Base-by-base conservation (phyloP, 805 yeast genomes). In the Candida corydali region DNA sequence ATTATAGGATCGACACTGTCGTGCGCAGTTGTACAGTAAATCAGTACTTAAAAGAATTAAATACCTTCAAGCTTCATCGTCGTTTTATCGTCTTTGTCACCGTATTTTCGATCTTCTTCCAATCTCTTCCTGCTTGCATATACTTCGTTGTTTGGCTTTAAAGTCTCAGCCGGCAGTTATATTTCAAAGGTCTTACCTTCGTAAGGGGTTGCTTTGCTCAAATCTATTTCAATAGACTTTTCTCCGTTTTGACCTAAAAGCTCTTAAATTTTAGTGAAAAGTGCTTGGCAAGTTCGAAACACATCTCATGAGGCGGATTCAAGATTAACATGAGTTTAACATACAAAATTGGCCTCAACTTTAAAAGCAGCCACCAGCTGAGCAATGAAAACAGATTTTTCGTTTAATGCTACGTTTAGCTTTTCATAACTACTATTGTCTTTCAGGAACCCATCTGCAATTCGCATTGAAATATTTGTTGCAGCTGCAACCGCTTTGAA, bases 111-210 rank as follows among this genome's bases (percentile, higher is more conserved):
- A 42, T 87, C 87, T 47, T 85, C 94, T 19, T 93, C 93, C 43
- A 87, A 66, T 50, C 84, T 75, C 62, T 84, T 86, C 55, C 95
- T 71, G 1, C 96, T 93, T 15, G 75, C 58, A 32, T 63, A 63
- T 47, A 88, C 67, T 31, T 82, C 75, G 48, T 84, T 84, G 51
- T 87, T 95, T 38, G 87, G 67, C 57, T 84, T 85, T 59, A 87
- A 68, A 34, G 87, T 87, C 54, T 85, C 89, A 5, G 87, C 95
- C 56, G 88, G 96, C 57, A 86, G 95, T 54, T 86, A 95, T 95
- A 87, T 85, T 50, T 88, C 93, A 16, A 77, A 75, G 0, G 94
- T 83, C 59, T 82, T 84, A 49, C 85, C 86, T 57, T 86, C 95
- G 54, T 84, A 86, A 20, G 84, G 74, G 7, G 86, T 70, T 39